phyloP scores from a whole-genome alignment of 345 rosid genomes.

The Iberis pinnata region DNA sequence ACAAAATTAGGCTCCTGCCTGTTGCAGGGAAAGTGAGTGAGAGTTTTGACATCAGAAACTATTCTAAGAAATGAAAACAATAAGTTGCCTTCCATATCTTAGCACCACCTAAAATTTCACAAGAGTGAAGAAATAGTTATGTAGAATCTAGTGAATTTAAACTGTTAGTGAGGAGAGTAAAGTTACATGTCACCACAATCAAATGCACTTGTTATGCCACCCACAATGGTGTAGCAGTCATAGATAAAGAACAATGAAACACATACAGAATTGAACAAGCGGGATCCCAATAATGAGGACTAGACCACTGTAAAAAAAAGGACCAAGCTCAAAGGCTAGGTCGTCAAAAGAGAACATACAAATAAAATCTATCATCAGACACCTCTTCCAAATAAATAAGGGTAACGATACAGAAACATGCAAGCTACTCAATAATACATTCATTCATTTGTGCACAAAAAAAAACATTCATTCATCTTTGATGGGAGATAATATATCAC shows the following conservation, averaged over 20 bases:
- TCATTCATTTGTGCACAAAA: too few species aligned
- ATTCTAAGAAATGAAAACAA: not conserved
- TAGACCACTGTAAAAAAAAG: not conserved
- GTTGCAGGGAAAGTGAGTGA: not conserved
- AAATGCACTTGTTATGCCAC: slow-evolving; percentile 8
- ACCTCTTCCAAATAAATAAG: slow-evolving; percentile 8
- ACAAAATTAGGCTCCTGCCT: slow-evolving; percentile 15
- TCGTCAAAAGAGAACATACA: slow-evolving; percentile 1
- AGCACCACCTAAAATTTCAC: slow-evolving; percentile 16
- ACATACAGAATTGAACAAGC: slow-evolving; percentile 10
- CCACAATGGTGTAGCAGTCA: slow-evolving; percentile 5
- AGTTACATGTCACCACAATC: slow-evolving; percentile 8
- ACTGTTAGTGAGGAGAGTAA: slow-evolving; percentile 3
- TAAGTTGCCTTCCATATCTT: slow-evolving; percentile 4
- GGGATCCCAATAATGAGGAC: slow-evolving; percentile 2
- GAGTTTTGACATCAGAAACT: not conserved
- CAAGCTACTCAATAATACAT: slow-evolving; percentile 12
- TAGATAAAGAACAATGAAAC: slow-evolving; percentile 5
- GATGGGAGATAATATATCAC: not conserved
- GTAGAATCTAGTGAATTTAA: slow-evolving; percentile 3
- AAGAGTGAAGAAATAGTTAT: not conserved
- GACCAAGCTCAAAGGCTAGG: slow-evolving; percentile 16
- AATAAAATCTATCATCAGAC: not conserved
- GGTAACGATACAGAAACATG: slow-evolving; percentile 15
- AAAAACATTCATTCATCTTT: slow-evolving; percentile 16